Evolutionary conservation across 805 yeast genomes (phyloP), one percentile per base, ranked within the genome.

Genomic region (Kodamaea hsintzibuensis): DNA sequence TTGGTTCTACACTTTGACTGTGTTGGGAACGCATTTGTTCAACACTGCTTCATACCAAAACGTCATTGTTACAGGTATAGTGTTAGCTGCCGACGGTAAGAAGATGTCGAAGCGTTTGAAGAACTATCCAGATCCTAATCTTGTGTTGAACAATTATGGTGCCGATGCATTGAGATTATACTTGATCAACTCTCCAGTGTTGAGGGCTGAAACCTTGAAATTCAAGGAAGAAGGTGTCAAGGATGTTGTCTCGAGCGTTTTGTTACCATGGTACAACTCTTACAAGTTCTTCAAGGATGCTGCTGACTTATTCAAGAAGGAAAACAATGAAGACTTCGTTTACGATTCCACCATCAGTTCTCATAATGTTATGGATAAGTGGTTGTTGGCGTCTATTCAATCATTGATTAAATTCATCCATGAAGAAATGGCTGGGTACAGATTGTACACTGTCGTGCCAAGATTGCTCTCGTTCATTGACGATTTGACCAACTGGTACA

Each of bases 171-270:
- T 95, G 67, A 88, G 99, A 75, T 80, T 95, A 67, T 95, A 95
- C 71, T 82, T 95, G 76, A 95, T 95, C 76, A 95, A 93, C 76
- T 95, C 99, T 2, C 99, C 99, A 14, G 98, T 96, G 7, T 81
- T 95, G 69, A 88, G 95, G 65, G 99, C 98, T 46, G 99, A 95
- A 77, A 85, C 97, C 50, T 82, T 95, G 81, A 89, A 91, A 69
- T 95, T 95, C 81, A 92, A 91, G 74, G 99, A 95, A 77, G 98
- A 93, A 70, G 99, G 99, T 77, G 99, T 95, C 42, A 91, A 91
- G 67, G 99, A 95, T 74, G 96, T 95, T 68, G 96, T 95, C 42
- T 88, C 98, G 35, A 90, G 92, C 74, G 99, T 95, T 44, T 77
- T 93, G 67, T 80, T 95, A 66, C 99, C 99, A 64, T 96, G 98